Percentiles rank a stretch among this genome's conserved stretches.
phyloP scores from a whole-genome alignment of 805 yeast species.

The Candida vaughaniae region DNA sequence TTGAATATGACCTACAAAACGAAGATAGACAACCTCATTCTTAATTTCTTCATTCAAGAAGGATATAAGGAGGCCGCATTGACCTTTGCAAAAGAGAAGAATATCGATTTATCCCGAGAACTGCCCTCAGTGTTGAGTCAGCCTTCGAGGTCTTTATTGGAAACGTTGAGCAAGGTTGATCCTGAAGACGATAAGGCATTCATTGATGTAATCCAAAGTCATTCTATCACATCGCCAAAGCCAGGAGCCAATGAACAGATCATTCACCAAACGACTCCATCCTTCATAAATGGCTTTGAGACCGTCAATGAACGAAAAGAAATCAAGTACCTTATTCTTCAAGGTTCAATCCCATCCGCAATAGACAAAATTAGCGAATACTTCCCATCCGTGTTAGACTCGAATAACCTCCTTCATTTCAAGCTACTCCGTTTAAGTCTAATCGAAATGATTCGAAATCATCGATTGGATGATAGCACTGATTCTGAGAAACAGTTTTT shows the following conservation, averaged over 20 bases:
- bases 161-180: slow-evolving; percentile 10
- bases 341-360: slow-evolving; percentile 61
- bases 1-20: slow-evolving; percentile 18
- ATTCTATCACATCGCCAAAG: slow-evolving; percentile 4
- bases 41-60: slow-evolving; percentile 74
- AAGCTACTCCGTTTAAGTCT: slow-evolving; percentile 68
- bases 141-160: slow-evolving; percentile 8
- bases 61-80: slow-evolving; percentile 71
- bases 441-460: slow-evolving; percentile 75
- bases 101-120: slow-evolving; percentile 20
- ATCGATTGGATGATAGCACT: slow-evolving; percentile 22
- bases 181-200: slow-evolving; percentile 16
- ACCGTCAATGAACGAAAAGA: slow-evolving; percentile 53
- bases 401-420: slow-evolving; percentile 65
- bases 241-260: no score
- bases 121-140: slow-evolving; percentile 1
- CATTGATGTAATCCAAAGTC: slow-evolving; percentile 9
- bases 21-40: slow-evolving; percentile 52
- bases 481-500: slow-evolving; percentile 48
- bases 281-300: slow-evolving; percentile 38
- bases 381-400: slow-evolving; percentile 66
- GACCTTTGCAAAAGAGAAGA: slow-evolving; percentile 59
- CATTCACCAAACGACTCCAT: no score
- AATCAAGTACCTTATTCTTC: slow-evolving; percentile 52
- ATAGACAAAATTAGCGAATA: slow-evolving; percentile 54